Base-by-base conservation (phyloP, 2,329 filamentous ascomycete species). In the Neofusicoccum ribis region DNA sequence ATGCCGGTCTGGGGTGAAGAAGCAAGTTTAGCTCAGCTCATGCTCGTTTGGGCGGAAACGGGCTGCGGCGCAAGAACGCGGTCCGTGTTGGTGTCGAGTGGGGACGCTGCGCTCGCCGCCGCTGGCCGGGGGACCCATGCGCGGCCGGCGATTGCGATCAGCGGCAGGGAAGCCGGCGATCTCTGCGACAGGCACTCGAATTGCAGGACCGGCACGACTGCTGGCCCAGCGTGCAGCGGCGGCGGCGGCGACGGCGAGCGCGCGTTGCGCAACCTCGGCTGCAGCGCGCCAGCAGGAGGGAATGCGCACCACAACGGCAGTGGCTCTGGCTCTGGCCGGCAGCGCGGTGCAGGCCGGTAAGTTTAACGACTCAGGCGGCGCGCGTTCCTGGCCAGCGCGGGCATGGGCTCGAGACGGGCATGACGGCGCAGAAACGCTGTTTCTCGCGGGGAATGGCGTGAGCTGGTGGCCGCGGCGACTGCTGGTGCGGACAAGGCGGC, bases 141-240 rank as follows among this genome's bases (percentile, higher is more conserved):
- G 43, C 56, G 56, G 27, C 27, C 9, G 31, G 15, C n/a, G 41
- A 60, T 47, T 60, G 43, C 56, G 56, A 60, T 60, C 56, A 47
- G 56, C 56, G 56, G 43, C 56, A 60, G 56, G 56, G 56, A 47
- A 60, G 56, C 56, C n/a, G 56, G 31, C 41, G 41, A 47, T 60
- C 41, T 46, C 56, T 46, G 56, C 17, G 56, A 60, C 56, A 50
- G 27, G 27, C 47, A 14, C 47, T 14, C 47, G 47, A 50, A 60
- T 60, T 60, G 56, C 56, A 60, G 56, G 56, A 60, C 43, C 43
- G 54, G 54, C 37, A 31, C 39, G 27, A 15, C 27, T 31, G 27
- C 27, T 31, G 27, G 37, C 23, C 9, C 27, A 23, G 56, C 43
- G 31, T 23, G 56, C 41, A n/a, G 56, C 41, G 23, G 0, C 23